Conservation (phyloP, 2,329 filamentous ascomycete genomes). For the Penicillium sp. region DNA sequence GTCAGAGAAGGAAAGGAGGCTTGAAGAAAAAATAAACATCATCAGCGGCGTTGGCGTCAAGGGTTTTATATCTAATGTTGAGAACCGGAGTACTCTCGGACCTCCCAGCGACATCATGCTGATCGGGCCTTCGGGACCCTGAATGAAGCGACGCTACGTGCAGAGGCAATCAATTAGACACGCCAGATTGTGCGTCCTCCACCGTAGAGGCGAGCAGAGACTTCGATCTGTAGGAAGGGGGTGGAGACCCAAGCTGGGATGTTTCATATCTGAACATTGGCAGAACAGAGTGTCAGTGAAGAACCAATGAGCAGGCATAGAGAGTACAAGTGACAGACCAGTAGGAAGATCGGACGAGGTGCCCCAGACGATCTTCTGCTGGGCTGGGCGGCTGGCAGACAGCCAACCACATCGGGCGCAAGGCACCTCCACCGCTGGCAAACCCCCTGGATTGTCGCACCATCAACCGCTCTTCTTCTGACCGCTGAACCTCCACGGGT, state of each 20-base stretch:
- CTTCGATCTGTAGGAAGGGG: neutral
- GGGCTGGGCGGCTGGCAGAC: constrained; percentile 18
- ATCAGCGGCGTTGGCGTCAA: constrained; percentile 15
- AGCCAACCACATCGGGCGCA: constrained; percentile 22
- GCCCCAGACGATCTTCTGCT: constrained; percentile 16
- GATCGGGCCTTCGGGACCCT: constrained; percentile 2
- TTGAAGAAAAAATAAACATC: constrained; percentile 20
- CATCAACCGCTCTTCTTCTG: constrained; percentile 11
- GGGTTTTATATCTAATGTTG: constrained; percentile 24
- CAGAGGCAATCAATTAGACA: constrained; percentile 23
- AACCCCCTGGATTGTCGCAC: constrained; percentile 21
- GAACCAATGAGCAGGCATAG: neutral
- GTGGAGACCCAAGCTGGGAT: constrained; percentile 18
- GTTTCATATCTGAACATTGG: constrained; percentile 14
- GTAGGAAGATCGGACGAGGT: constrained; percentile 9
- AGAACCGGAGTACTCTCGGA: constrained; percentile 3
- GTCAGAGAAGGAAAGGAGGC: constrained; percentile 22
- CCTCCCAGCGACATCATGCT: neutral
- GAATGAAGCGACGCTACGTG: constrained; percentile 8
- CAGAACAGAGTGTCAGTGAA: neutral
- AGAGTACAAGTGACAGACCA: constrained; percentile 9
- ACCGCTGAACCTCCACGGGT: neutral
- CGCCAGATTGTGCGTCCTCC: constrained; percentile 16
- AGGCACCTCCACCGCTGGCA: constrained; percentile 9
- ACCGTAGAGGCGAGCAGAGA: neutral